Base-by-base conservation (phyloP, 345 rosid genomes). In the Pugionium dolabratum region DNA sequence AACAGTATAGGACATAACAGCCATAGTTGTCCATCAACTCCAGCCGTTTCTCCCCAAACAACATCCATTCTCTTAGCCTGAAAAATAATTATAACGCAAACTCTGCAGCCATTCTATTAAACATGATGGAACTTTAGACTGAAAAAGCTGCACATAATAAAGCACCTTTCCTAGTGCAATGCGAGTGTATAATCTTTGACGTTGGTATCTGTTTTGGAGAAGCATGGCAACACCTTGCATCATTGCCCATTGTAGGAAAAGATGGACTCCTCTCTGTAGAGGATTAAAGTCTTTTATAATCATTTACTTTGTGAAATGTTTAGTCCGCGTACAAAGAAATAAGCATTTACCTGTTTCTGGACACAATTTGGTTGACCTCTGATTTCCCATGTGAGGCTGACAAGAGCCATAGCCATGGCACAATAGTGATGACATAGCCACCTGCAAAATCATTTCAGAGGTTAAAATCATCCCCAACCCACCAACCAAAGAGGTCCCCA, bases 1-100 rank as follows among this genome's bases (percentile, higher is more conserved):
- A 95, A 95, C 53, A 95, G 96, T 60, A 95, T 74, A 56, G 98
- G 99, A 72, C 91, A 95, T 77, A 95, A 74, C 55, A 95, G 80
- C 99, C 93, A 91, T 74, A 95, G 40, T 59, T 95, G 98, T 41
- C 99, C 97, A 66, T 85, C 86, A 52, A 95, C 99, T 2, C 99
- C 98, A 57, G 99, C 89, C 7, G 99, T 95, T 85, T 91, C 98
- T 66, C 99, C 98, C 99, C 99, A 95, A 28, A 95, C 99, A 54
- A 95, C 99, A 78, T 95, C 99, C 99, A 95, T 95, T 69, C 99
- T 85, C 80, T 95, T 89, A 36, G 99, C 99, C 99, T 95, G 78
- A 49, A 57, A 4, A 40, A 60, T 30, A 43, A 58, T 3, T 36
- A 35, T n/a, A 65, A 18, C 11, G 18, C 28, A 44, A 6, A 46